Conservation (phyloP, 2,329 filamentous ascomycete genomes). For the Exophiala spinifera region DNA sequence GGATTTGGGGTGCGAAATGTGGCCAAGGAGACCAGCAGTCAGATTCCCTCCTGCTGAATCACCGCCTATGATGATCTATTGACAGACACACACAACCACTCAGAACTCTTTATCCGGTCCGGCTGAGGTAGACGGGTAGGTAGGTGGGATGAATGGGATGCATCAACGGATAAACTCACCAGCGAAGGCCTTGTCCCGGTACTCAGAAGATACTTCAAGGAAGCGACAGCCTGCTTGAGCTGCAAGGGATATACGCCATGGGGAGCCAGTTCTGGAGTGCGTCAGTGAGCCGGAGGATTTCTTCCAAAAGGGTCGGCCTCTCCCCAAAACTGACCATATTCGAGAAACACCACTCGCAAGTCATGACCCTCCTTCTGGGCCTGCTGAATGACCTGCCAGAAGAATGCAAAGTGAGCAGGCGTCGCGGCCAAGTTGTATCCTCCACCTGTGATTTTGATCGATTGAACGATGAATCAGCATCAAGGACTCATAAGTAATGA, state of each 20-base stretch:
- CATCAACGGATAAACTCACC: constrained; percentile 12
- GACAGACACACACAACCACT: too few species aligned
- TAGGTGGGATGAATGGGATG: too few species aligned
- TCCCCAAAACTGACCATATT: constrained; percentile 8
- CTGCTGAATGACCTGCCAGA: constrained; percentile 11
- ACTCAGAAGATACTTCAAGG: constrained; percentile 39
- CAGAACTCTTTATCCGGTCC: too few species aligned
- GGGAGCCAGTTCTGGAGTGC: constrained; percentile 44
- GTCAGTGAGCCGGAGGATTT: constrained; percentile 9
- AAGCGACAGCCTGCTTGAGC: constrained; percentile 41
- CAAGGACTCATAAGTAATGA: too few species aligned
- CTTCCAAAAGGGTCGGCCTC: too few species aligned
- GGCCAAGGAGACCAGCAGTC: constrained; percentile 22
- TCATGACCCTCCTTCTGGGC: constrained; percentile 5
- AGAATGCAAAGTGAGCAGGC: constrained; percentile 15
- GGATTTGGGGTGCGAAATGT: constrained; percentile 52
- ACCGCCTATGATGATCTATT: constrained; percentile 40
- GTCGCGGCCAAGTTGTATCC: constrained; percentile 17
- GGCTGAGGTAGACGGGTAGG: too few species aligned
- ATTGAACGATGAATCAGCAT: constrained; percentile 1
- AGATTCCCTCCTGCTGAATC: constrained; percentile 46
- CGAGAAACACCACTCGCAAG: constrained; percentile 13
- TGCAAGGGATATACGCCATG: constrained; percentile 43
- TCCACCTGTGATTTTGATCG: constrained; percentile 13
- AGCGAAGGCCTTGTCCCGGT: constrained; percentile 11